Conservation (phyloP, 345 rosid species). For the Lagerstroemia speciosa region DNA sequence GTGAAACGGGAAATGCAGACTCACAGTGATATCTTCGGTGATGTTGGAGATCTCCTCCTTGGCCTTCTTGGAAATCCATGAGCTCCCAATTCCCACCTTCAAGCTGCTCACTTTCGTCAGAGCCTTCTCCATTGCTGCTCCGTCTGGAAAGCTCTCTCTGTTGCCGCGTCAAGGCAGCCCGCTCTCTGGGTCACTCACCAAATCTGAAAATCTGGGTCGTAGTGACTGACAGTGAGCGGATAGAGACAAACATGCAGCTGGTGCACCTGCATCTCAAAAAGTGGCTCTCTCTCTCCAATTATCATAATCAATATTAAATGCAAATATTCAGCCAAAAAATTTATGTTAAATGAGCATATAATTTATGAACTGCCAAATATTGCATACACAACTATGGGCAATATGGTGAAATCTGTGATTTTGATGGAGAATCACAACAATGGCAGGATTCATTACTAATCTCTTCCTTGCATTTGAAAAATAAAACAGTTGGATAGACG, state of each 20-base stretch:
- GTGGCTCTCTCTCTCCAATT: background rate
- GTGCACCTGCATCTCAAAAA: background rate
- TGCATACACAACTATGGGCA: background rate
- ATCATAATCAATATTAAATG: background rate
- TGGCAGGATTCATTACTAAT: too few relatives aligned
- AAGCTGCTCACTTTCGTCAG: constrained; percentile 81
- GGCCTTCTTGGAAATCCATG: constrained; percentile 93
- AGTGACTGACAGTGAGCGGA: constrained; percentile 6
- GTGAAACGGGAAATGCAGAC: constrained; percentile 12
- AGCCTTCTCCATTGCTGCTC: constrained; percentile 71
- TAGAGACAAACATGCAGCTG: constrained; percentile 14
- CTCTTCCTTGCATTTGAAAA: too few relatives aligned
- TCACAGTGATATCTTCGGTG: constrained; percentile 69
- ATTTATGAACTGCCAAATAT: background rate
- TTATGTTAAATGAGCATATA: too few relatives aligned
- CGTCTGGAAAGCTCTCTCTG: background rate
- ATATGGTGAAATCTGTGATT: background rate
- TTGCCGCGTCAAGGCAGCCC: background rate
- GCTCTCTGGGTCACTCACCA: constrained; percentile 7
- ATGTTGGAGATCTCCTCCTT: constrained; percentile 82
- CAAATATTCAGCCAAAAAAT: too few relatives aligned
- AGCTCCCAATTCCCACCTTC: constrained; percentile 60
- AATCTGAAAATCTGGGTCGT: constrained; percentile 8
- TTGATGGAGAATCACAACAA: background rate
- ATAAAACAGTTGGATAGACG: too few relatives aligned